Evolutionary conservation across 106 monocot genomes (phyloP), one percentile per base, ranked within the genome.

Genomic region (Platanthera guangdongensis): DNA sequence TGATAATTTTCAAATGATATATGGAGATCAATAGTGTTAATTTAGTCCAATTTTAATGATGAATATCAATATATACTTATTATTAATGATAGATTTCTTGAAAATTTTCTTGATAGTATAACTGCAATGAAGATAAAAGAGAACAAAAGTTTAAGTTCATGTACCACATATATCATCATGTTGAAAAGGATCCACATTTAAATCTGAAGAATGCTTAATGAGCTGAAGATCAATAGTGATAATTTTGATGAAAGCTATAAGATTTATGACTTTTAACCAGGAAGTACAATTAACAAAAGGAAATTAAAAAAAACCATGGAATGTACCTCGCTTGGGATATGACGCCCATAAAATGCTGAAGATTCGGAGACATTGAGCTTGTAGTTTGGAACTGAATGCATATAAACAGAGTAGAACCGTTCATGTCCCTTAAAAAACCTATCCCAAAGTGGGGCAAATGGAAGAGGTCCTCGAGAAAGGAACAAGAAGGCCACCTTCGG

Each of bases 401-500:
- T 83, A 75, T 95, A 95, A 50, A 95, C 32, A 3, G 95, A 90
- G 74, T 74, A 95, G 8, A 90, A 74, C 51, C 83, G 86, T 15
- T 87, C 78, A 22, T 95, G 95, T 6, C 92, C 92, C 13, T 69
- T 53, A 69, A 95, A 95, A 77, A 95, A 95, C 71, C 64, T 83
- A 53, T 95, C 95, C 95, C 95, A 95, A 28, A 95, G 73, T 9
- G 82, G 88, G 47, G 75, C 57, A 49, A 95, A 84, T 2, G 95
- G 95, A 74, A 95, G 62, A 2, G 92, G 82, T 2, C 95, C 95
- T 13, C 92, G 21, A 0, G 95, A 87, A 85, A 95, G 75, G 68
- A 95, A 95, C 87, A 95, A 57, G 84, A 92, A 92, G 1, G 95
- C 95, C 25, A 95, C 92, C 84, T 93, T 95, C 18, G 92, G 92